These are phyloP conservation scores for Epichloe bromicola DNA, from an alignment of 2,329 filamentous ascomycete genomes.

Conservation along the genomic window DNA sequence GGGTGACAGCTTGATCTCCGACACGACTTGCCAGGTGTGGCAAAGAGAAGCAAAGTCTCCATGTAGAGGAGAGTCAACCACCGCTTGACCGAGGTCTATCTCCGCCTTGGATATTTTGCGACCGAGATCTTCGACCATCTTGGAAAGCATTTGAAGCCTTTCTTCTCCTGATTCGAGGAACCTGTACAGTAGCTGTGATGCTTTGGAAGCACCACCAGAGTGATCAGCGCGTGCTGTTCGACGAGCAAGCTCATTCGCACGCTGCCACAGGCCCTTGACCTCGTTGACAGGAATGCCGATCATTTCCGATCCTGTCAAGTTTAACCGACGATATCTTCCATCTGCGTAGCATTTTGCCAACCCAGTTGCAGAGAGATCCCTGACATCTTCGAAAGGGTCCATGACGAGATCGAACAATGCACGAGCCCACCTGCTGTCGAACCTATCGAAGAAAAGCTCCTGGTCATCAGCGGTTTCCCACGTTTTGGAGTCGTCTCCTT, in stretches of 20 bases:
- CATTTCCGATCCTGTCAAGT: slow-evolving; percentile 8
- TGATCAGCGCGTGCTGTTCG: slow-evolving; percentile 77
- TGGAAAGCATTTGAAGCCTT: slow-evolving; percentile 38
- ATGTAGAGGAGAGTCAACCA: slow-evolving; percentile 54
- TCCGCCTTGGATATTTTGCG: slow-evolving; percentile 50
- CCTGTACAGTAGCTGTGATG: slow-evolving; percentile 56
- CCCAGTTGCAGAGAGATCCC: slow-evolving; percentile 41
- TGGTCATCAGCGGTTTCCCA: slow-evolving; percentile 28
- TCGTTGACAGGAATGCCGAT: slow-evolving; percentile 15
- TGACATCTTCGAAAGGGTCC: slow-evolving; percentile 88
- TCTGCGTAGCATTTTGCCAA: slow-evolving; percentile 36
- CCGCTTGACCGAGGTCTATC: slow-evolving; percentile 51
- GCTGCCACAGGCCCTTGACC: slow-evolving; percentile 33
- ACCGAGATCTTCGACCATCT: slow-evolving; percentile 49
- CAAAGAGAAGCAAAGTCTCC: slow-evolving; percentile 55
- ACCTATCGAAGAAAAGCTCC: slow-evolving; percentile 25
- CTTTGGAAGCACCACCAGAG: slow-evolving; percentile 76
- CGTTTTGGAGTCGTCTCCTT: slow-evolving; percentile 39
- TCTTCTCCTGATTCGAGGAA: slow-evolving; percentile 33
- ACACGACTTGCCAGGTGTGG: slow-evolving; percentile 40
- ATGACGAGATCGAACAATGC: slow-evolving; percentile 66
- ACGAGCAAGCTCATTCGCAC: slow-evolving; percentile 46
- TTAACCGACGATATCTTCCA: slow-evolving; percentile 18
- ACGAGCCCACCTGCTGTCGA: slow-evolving; percentile 41
- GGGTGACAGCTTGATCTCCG: slow-evolving; percentile 25